phyloP scores from a whole-genome alignment of 2,329 filamentous ascomycete genomes.

The Saccharata proteae region DNA sequence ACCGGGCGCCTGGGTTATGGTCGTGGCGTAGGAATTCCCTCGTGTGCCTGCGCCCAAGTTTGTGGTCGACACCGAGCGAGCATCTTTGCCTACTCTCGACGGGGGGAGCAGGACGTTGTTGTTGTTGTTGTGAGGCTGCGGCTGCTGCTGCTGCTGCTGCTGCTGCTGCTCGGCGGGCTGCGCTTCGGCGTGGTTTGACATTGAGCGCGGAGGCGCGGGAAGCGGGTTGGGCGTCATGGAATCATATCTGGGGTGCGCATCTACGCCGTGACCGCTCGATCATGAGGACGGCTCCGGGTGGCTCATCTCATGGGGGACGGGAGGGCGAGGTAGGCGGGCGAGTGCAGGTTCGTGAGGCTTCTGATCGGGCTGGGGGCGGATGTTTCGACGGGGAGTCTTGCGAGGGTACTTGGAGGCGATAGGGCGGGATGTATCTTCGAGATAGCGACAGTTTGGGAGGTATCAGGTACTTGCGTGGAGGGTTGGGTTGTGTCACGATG shows the following conservation, averaged over 20 bases:
- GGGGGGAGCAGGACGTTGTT: constrained; percentile 30
- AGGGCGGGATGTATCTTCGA: background rate
- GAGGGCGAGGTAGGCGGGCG: constrained; percentile 5
- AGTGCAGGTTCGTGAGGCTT: background rate
- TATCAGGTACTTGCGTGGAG: constrained; percentile 3
- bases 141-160: too few species aligned
- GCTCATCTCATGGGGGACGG: constrained; percentile 6
- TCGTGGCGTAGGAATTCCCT: constrained; percentile 57
- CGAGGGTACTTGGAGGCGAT: constrained; percentile 1
- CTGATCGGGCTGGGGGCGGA: background rate
- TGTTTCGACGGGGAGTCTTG: background rate
- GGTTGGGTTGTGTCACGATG: too few species aligned
- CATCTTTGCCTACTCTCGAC: constrained; percentile 35
- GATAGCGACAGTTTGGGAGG: too few species aligned
- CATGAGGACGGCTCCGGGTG: constrained; percentile 8
- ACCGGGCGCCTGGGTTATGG: constrained; percentile 53
- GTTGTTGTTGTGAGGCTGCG: too few species aligned
- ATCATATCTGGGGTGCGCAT: constrained; percentile 16
- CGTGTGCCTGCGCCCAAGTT: constrained; percentile 51
- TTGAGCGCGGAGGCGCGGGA: constrained; percentile 23
- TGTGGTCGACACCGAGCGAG: constrained; percentile 43
- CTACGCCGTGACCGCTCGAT: constrained; percentile 15
- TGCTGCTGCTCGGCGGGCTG: constrained; percentile 17
- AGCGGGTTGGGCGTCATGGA: constrained; percentile 28
- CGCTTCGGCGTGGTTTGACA: constrained; percentile 25